Percentiles rank a stretch among this genome's conserved stretches.
phyloP scores from a whole-genome alignment of 1,139 yeast species.

The Pneumocystis sp. region DNA sequence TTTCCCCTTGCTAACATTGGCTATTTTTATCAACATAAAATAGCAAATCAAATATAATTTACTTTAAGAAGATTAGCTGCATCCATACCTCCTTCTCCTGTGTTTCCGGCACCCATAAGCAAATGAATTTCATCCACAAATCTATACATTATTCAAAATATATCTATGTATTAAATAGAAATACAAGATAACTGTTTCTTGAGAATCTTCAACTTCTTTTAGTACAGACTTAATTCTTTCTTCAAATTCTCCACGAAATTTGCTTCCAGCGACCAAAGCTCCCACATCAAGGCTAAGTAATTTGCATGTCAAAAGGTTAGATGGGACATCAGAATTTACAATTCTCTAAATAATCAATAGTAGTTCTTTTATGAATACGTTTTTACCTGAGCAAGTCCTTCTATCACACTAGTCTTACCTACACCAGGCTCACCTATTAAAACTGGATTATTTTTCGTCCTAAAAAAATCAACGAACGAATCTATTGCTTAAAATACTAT shows the following conservation, averaged over 20 bases:
- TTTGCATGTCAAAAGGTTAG: conserved; percentile 62
- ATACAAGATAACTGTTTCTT: conserved; percentile 58
- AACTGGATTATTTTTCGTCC: conserved; percentile 86
- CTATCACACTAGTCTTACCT: conserved; percentile 95
- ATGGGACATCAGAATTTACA: conserved; percentile 88
- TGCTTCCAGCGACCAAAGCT: conserved; percentile 95
- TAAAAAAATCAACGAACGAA: background rate
- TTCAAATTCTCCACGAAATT: conserved; percentile 96
- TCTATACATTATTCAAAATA: background rate
- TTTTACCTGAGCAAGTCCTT: conserved; percentile 74
- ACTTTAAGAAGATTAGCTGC: conserved; percentile 84
- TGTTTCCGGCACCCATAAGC: conserved; percentile 96
- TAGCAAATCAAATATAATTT: background rate
- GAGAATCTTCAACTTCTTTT: conserved; percentile 80
- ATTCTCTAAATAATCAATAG: conserved; percentile 35
- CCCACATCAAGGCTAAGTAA: conserved; percentile 84
- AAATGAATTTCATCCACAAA: conserved; percentile 96
- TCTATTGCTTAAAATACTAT: background rate
- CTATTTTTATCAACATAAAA: background rate
- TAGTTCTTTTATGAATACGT: background rate
- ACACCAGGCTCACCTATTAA: conserved; percentile 98
- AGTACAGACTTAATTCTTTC: conserved; percentile 94
- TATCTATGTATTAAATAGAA: background rate
- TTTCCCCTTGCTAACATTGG: conserved; percentile 96
- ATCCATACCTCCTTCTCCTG: conserved; percentile 39